phyloP scores from a whole-genome alignment of 2,329 filamentous ascomycete genomes.

The Colletotrichum sansevieriae region DNA sequence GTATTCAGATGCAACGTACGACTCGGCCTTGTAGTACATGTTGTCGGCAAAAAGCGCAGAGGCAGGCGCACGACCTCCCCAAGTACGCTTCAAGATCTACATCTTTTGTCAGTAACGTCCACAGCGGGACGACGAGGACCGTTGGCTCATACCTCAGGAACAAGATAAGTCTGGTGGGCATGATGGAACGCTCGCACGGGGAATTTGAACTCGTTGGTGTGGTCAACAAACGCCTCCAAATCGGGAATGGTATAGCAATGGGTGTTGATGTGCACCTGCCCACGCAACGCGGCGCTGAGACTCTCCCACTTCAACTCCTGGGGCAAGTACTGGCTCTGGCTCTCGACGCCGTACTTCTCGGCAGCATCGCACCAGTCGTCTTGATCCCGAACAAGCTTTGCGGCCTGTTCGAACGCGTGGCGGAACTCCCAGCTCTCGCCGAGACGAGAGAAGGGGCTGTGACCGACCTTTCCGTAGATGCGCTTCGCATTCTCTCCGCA shows the following conservation, averaged over 20 bases:
- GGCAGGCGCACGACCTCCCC: conserved; percentile 66
- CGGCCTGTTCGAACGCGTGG: conserved; percentile 75
- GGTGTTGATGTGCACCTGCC: conserved; percentile 77
- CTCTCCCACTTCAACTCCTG: conserved; percentile 74
- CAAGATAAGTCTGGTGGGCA: conserved; percentile 74
- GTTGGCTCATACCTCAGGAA: conserved; percentile 66
- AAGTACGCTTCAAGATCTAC: conserved; percentile 68
- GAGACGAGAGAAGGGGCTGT: conserved; percentile 71
- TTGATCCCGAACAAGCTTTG: conserved; percentile 68
- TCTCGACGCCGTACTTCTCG: conserved; percentile 61
- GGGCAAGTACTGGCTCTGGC: conserved; percentile 70
- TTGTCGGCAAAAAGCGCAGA: conserved; percentile 78
- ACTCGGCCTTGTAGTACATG: conserved; percentile 79
- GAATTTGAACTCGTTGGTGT: conserved; percentile 80
- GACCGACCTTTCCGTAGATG: conserved; percentile 68
- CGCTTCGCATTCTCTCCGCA: conserved; percentile 79
- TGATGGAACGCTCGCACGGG: conserved; percentile 77
- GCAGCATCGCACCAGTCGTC: conserved; percentile 77
- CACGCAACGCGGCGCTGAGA: conserved; percentile 71
- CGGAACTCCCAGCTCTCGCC: conserved; percentile 79
- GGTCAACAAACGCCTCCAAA: conserved; percentile 76
- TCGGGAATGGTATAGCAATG: conserved; percentile 80
- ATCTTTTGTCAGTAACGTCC: conserved; percentile 14
- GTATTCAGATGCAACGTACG: conserved; percentile 73
- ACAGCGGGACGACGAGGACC: neutral